Conservation (phyloP, 2,329 filamentous ascomycete genomes). For the Talaromyces sp. region DNA sequence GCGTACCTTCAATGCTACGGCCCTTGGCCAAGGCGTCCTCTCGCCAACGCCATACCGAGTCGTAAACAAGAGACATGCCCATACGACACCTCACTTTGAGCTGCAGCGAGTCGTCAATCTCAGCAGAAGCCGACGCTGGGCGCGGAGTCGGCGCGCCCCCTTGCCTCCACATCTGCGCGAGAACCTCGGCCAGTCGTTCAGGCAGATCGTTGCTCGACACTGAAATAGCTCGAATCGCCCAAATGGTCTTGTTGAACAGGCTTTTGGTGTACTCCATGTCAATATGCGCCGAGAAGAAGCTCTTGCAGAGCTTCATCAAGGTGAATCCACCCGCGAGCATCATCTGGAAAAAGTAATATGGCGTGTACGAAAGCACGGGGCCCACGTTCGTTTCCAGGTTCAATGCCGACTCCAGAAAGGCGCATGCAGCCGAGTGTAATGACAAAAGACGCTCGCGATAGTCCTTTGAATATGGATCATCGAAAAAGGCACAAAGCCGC, state of each 20-base stretch:
- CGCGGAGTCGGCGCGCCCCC: constrained; percentile 30
- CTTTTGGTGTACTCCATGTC: constrained; percentile 52
- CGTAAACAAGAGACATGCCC: constrained; percentile 63
- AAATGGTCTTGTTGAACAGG: constrained; percentile 56
- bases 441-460: constrained; percentile 42
- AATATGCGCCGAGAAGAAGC: constrained; percentile 55
- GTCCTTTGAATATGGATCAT: constrained; percentile 40
- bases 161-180: constrained; percentile 60
- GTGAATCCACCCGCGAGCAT: constrained; percentile 61
- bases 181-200: constrained; percentile 59
- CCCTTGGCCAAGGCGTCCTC: constrained; percentile 63
- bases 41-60: constrained; percentile 64
- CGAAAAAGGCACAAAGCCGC: constrained; percentile 46
- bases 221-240: constrained; percentile 55
- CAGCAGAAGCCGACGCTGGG: constrained; percentile 20
- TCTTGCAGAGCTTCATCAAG: constrained; percentile 61
- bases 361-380: constrained; percentile 48
- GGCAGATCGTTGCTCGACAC: constrained; percentile 59
- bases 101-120: constrained; percentile 45
- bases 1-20: constrained; percentile 66
- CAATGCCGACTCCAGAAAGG: constrained; percentile 43
- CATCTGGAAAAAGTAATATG: constrained; percentile 63
- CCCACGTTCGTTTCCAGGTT: constrained; percentile 40
- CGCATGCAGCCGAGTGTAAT: constrained; percentile 41
- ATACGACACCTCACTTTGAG: constrained; percentile 62